phyloP scores from a whole-genome alignment of 306 rosid genomes.

The Gastrolobium villosum region DNA sequence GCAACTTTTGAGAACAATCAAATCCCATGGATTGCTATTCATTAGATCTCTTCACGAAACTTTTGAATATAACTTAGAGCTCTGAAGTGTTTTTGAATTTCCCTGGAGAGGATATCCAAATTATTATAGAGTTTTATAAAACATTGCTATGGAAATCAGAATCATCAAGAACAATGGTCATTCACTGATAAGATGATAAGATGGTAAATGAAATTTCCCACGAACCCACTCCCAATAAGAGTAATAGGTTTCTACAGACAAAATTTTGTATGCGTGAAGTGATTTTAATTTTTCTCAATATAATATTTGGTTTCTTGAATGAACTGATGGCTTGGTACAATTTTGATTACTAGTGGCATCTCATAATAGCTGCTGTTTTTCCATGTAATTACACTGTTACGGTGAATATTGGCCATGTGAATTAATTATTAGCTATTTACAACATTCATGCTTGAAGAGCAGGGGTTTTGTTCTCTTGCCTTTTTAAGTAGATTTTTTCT shows the following conservation, averaged over 20 bases:
- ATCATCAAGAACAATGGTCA: neutral
- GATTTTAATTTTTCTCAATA: neutral
- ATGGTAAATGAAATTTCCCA: slow-evolving; percentile 12
- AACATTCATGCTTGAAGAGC: slow-evolving; percentile 4
- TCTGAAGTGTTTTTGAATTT: slow-evolving; percentile 14
- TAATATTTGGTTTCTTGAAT: neutral
- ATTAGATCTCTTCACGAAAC: slow-evolving; percentile 26
- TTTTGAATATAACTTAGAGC: neutral
- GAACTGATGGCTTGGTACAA: slow-evolving; percentile 12
- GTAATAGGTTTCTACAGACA: neutral
- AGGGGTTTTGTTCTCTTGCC: neutral
- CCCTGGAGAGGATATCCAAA: slow-evolving; percentile 11
- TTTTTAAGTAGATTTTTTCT: neutral
- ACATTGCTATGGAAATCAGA: neutral
- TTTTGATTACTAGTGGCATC: neutral
- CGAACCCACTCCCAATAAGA: neutral
- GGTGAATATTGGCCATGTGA: neutral
- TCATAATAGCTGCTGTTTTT: neutral
- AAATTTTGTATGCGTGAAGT: neutral
- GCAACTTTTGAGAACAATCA: slow-evolving; percentile 14
- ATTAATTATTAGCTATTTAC: slow-evolving; percentile 3
- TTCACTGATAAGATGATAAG: neutral
- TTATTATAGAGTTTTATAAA: neutral
- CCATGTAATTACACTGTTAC: neutral
- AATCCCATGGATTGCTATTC: neutral